Conservation (phyloP, 2,329 filamentous ascomycete species). For the Plectosphaerella plurivora region DNA sequence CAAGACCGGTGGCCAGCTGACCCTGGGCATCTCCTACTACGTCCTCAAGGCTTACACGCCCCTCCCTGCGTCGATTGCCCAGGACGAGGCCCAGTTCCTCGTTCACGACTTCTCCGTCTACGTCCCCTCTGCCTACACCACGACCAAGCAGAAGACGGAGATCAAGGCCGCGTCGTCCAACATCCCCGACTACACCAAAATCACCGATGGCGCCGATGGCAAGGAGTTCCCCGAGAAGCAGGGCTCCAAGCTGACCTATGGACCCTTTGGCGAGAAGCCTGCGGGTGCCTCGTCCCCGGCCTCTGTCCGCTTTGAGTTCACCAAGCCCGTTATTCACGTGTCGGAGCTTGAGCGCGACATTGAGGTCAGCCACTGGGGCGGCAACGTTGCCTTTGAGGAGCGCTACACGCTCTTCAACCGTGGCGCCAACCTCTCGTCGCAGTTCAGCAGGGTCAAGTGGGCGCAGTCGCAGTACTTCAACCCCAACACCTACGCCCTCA, state of each 20-base stretch:
- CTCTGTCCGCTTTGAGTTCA: conserved; percentile 89
- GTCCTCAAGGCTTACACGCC: conserved; percentile 74
- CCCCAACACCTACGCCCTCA: conserved; percentile 72
- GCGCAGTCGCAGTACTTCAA: conserved; percentile 70
- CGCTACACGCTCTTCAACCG: conserved; percentile 84
- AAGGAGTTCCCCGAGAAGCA: conserved; percentile 68
- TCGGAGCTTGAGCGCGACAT: conserved; percentile 80
- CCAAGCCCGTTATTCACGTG: conserved; percentile 80
- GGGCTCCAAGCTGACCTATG: conserved; percentile 83
- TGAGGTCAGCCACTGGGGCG: conserved; percentile 97
- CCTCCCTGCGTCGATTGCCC: conserved; percentile 76
- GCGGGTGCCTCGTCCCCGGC: conserved; percentile 70
- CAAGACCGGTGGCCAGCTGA: conserved; percentile 72
- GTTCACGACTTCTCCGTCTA: conserved; percentile 84
- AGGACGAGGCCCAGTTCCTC: conserved; percentile 83
- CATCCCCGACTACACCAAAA: conserved; percentile 79
- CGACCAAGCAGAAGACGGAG: conserved; percentile 94
- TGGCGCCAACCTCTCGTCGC: conserved; percentile 69
- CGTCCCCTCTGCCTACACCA: conserved; percentile 76
- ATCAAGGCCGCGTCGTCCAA: conserved; percentile 78
- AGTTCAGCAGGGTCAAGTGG: conserved; percentile 76
- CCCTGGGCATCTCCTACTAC: conserved; percentile 81
- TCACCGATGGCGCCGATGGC: conserved; percentile 56
- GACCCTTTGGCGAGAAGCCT: conserved; percentile 78
- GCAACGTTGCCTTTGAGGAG: conserved; percentile 93